Evolutionary conservation across 2,329 filamentous ascomycete genomes (phyloP), one percentile per base, ranked within the genome.

Genomic region (Myriosclerotinia scirpicola): DNA sequence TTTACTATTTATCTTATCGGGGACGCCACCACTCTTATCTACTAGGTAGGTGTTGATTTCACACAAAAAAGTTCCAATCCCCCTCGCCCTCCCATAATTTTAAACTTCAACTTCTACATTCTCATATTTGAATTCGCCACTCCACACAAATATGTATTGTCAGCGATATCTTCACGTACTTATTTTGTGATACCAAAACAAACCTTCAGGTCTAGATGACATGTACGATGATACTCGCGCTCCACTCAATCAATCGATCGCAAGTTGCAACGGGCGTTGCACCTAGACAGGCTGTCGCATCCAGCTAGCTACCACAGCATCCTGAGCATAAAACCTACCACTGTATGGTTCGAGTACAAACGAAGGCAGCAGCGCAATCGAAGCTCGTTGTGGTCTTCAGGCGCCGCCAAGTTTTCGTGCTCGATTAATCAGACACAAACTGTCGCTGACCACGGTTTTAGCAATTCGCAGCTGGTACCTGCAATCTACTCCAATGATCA

Each of bases 371-470:
- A 46, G 40, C 7, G 26, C 26, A 59, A 46, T 9, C 40, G 26
- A 44, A 59, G 55, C 17, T 46, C 17, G 7, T 36, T 46, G 2
- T 26, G 14, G n/a, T 40, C 17, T 26, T 26, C 5, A 12, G 26
- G 8, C 17, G 22, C 30, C 6, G 54, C 38, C 40, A 15, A 36
- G 14, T 15, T 22, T 22, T 48, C 17, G 40, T 59, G 36, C 20
- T 48, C 7, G 42, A 60, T 48, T 60, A 60, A 48, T 22, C 14
- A 60, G 17, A 59, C 46, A 48, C 42, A 17, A 59, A 17, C 2
- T 58, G 55, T 58, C 40, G 55, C 36, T 30, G 50, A 40, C 36
- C 15, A 36, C n/a, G 6, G 22, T 42, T 42, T 30, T 14, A 30
- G 34, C 22, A 62, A 20, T 40, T 38, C 20, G 48, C 14, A 12